Base-by-base conservation (phyloP, 106 monocot genomes). In the Apostasia ramifera region DNA sequence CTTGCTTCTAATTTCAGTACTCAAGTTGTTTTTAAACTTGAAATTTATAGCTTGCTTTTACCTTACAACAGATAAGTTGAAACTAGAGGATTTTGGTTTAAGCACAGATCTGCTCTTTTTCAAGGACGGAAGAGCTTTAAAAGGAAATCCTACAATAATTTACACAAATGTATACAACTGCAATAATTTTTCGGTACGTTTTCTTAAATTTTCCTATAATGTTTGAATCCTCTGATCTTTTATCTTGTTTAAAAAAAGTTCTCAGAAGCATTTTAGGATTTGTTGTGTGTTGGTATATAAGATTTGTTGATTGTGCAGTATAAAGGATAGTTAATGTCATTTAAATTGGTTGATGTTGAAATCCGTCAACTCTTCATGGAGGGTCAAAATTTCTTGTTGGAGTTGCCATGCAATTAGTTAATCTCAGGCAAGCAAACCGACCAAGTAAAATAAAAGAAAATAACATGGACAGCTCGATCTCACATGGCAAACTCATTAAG, bases 161-260 rank as follows among this genome's bases (percentile, higher is more conserved):
- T 84, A 69, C 44, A 79, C 88, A 11, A 84, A 80, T 1, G 74
- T 91, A 44, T 84, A 95, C 72, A 70, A 79, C 47, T 86, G 91
- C 60, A 74, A 77, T 8, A 86, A 91, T 9, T 95, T 95, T 74
- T 84, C 86, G 79, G 95, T 95, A 84, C 76, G 75, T 47, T 11
- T 42, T 47, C 8, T 3, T 26, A 78, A 9, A 48, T 15, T 40
- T 2, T 57, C 41, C 43, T 9, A 13, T 44, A 39, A 44, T 62
- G 14, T 26, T 46, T 62, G 62, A 62, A 62, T 13, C 44, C 62
- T 44, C 14, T 62, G 9, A 44, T 62, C 12, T 11, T 48, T 47
- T 49, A 47, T 65, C 5, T 10, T 41, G 37, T 47, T 47, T 50
- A 4, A 8, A 8, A 50, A 50, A 8, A 50, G 8, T 50, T 4